Evolutionary conservation across 2,329 filamentous ascomycete species (phyloP).

Genomic region (Alternaria panax): DNA sequence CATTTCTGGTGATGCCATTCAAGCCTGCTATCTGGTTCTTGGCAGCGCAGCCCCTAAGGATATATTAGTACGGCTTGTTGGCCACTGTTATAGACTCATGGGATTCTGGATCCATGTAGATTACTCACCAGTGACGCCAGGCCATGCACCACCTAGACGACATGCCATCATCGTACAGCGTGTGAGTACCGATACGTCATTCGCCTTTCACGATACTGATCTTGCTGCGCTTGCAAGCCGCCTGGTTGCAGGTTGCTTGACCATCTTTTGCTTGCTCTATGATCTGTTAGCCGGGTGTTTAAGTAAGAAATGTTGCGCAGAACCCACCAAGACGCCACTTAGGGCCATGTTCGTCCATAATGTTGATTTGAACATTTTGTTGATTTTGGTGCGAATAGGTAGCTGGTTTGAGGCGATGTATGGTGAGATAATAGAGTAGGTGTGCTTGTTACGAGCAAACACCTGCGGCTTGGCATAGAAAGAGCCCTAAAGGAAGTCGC

Average conservation of each 20-base stretch:
- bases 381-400: neutral
- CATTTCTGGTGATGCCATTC: conserved; percentile 61
- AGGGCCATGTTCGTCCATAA: conserved; percentile 13
- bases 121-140: conserved; percentile 84
- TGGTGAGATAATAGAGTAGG: neutral
- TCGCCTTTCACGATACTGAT: conserved; percentile 74
- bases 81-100: too few species aligned
- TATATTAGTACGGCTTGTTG: neutral
- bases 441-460: neutral
- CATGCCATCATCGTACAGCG: conserved; percentile 65
- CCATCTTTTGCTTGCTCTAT: conserved; percentile 19
- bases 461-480: neutral
- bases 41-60: conserved; percentile 81
- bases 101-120: neutral
- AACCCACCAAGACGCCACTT: conserved; percentile 26
- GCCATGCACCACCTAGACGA: conserved; percentile 65
- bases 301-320: neutral
- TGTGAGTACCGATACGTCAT: conserved; percentile 71
- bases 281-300: neutral
- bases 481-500: conserved; percentile 11
- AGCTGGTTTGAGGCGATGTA: neutral
- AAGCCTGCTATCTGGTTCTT: conserved; percentile 72
- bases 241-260: conserved; percentile 65
- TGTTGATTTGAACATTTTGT: too few species aligned
- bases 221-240: conserved; percentile 71